Percentiles rank a stretch among this genome's conserved stretches.
Conservation (phyloP, 768 basidiomycete species). For the Amyloporia xantha region DNA sequence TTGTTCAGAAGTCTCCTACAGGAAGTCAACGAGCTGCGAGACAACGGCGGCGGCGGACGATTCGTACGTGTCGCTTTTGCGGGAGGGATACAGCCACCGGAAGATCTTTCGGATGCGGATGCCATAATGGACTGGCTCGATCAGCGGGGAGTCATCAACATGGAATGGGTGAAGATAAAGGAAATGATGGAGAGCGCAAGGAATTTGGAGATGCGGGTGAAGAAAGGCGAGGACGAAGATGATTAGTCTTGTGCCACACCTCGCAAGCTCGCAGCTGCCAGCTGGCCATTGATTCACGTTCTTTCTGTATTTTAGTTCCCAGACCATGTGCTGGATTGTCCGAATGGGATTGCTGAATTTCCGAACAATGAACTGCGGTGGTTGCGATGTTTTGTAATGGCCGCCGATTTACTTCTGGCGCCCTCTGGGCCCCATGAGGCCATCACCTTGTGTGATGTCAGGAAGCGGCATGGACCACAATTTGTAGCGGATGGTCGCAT, state of each 20-base stretch:
- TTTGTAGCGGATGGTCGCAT: too few species aligned
- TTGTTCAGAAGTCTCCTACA: slow-evolving; percentile 52
- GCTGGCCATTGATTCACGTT: too few species aligned
- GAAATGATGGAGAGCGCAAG: slow-evolving; percentile 70
- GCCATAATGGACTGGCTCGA: slow-evolving; percentile 80
- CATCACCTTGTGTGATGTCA: too few species aligned
- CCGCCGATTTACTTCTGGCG: too few species aligned
- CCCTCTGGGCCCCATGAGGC: too few species aligned
- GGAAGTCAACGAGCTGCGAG: slow-evolving; percentile 52
- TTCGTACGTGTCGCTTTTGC: slow-evolving; percentile 57
- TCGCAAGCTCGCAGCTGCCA: too few species aligned
- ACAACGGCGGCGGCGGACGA: slow-evolving; percentile 26
- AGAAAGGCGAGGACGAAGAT: slow-evolving; percentile 37
- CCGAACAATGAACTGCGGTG: too few species aligned
- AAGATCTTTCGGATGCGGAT: slow-evolving; percentile 67
- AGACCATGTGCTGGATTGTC: too few species aligned
- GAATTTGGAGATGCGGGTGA: slow-evolving; percentile 47
- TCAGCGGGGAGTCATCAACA: slow-evolving; percentile 54
- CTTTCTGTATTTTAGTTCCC: too few species aligned
- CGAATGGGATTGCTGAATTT: slow-evolving; percentile 52
- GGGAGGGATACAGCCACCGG: slow-evolving; percentile 51
- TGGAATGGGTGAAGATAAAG: slow-evolving; percentile 66
- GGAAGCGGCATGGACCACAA: too few species aligned
- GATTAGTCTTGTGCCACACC: not conserved
- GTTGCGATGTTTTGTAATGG: too few species aligned